These are phyloP conservation scores for Nematodospora valgi DNA, from an alignment of 805 yeast species.

Conservation along the genomic window DNA sequence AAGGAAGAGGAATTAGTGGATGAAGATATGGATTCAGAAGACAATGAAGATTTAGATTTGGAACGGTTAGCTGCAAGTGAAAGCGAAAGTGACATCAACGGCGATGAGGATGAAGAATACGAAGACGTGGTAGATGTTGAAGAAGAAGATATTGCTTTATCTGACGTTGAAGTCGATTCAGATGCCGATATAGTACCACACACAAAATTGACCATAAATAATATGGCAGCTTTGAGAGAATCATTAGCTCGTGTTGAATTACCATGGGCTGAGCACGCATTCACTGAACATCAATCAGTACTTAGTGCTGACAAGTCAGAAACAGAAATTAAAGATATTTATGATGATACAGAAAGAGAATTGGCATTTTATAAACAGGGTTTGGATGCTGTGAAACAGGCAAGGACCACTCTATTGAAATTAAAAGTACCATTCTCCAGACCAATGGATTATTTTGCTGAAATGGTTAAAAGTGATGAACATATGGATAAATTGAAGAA, in stretches of 20 bases:
- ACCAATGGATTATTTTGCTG: conserved; percentile 96
- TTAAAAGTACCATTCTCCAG: conserved; percentile 84
- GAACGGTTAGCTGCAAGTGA: conserved; percentile 57
- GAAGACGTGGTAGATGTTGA: conserved; percentile 57
- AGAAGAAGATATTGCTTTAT: conserved; percentile 79
- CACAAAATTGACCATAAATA: conserved; percentile 85
- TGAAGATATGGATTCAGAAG: conserved; percentile 43
- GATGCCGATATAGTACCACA: conserved; percentile 94
- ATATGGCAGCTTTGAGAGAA: conserved; percentile 75
- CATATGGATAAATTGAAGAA: conserved; percentile 93
- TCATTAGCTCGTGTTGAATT: conserved; percentile 63
- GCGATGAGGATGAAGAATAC: conserved; percentile 40
- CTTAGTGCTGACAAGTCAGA: conserved; percentile 60
- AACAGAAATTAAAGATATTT: conserved; percentile 73
- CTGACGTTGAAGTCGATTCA: conserved; percentile 89
- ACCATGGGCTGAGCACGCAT: conserved; percentile 63
- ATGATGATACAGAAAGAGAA: conserved; percentile 95
- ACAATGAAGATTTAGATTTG: conserved; percentile 44
- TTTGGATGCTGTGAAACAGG: conserved; percentile 73
- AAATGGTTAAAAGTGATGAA: conserved; percentile 96
- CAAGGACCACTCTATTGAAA: conserved; percentile 60
- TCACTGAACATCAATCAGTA: conserved; percentile 80
- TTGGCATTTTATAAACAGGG: conserved; percentile 94
- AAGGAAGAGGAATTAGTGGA: conserved; percentile 31
- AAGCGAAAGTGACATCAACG: conserved; percentile 39